Evolutionary conservation across 768 basidiomycete species (phyloP), one percentile per base, ranked within the genome.

Genomic region (Hydnum rufescens): DNA sequence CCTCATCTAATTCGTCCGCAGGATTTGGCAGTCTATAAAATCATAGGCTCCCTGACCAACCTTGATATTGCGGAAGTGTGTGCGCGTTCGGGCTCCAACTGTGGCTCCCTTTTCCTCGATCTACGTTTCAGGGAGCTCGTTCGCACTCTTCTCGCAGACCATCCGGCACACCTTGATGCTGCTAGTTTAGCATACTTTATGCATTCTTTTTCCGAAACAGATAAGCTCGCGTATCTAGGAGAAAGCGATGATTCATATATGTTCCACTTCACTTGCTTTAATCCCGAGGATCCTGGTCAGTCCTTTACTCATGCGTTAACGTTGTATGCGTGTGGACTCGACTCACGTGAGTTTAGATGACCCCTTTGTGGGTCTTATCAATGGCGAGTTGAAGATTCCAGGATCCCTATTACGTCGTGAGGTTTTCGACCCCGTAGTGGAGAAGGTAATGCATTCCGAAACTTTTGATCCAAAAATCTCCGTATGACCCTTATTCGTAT

Each of bases 41-140:
- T 89, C 44, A 82, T 82, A 50, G 87, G 85, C 3, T 74, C 83
- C 57, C 71, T 83, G 64, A 68, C 77, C 6, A 75, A 76, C 60
- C 73, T 89, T n/a, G 85, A 89, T 64, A 88, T 90, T 53, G 86
- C 85, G 43, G 87, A 90, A 66, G 80, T 89, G 67, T 82, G 81
- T 55, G 84, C 84, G 8, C 72, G 86, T 51, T 85, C 82, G 42
- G 86, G 87, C 1, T 80, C 83, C 4, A 88, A 82, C 60, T 87
- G 83, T 59, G 87, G 87, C 16, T 82, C 80, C 57, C 68, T 90
- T 48, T 88, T 88, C 67, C 74, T 89, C 29, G 87, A 89, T 66
- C 67, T 89, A 42, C 74, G 84, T 55, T 89, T 89, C 67, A 73
- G 79, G n/a, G 82, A 84, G 57, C 74, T 90, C 18, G 77, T 90